A percentile compares a stretch with the other conserved stretches of the same genome.
phyloP scores from a whole-genome alignment of 345 rosid genomes.

The Populus alba region DNA sequence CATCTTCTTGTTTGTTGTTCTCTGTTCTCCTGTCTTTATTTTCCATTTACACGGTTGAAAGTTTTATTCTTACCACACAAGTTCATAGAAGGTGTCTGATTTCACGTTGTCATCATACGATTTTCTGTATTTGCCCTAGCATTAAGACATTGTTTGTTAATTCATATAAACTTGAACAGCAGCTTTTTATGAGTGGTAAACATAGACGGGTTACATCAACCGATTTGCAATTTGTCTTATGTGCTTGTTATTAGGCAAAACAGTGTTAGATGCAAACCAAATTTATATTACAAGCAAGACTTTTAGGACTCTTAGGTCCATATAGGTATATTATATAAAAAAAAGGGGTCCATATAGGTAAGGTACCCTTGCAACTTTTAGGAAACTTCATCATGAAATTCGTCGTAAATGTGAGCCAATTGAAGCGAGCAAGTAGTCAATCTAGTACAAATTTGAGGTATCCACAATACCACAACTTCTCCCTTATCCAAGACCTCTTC shows the following conservation, averaged over 20 bases:
- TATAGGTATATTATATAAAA: neutral
- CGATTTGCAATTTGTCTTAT: conserved; percentile 35
- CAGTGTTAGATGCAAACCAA: conserved; percentile 15
- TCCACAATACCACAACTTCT: neutral
- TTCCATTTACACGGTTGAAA: conserved; percentile 8
- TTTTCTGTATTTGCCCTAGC: neutral
- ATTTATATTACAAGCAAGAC: neutral
- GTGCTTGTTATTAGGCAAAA: conserved; percentile 29
- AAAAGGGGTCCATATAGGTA: neutral
- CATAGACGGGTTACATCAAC: conserved; percentile 13
- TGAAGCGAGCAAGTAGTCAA: conserved; percentile 7
- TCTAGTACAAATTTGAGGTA: neutral
- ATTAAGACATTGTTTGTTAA: neutral
- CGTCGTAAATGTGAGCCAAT: conserved; percentile 3
- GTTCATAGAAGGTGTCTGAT: neutral
- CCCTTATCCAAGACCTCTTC: too few species aligned
- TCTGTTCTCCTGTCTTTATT: neutral
- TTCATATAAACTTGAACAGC: conserved; percentile 1
- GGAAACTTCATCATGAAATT: conserved; percentile 9
- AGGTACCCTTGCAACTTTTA: conserved; percentile 1
- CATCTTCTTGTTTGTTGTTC: neutral
- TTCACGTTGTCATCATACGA: neutral
- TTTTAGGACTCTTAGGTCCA: conserved; percentile 5
- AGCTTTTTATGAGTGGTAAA: conserved; percentile 4
- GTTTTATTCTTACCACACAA: neutral